Base-by-base conservation (phyloP, 768 basidiomycete species). In the Cystofilobasidium ferigula region DNA sequence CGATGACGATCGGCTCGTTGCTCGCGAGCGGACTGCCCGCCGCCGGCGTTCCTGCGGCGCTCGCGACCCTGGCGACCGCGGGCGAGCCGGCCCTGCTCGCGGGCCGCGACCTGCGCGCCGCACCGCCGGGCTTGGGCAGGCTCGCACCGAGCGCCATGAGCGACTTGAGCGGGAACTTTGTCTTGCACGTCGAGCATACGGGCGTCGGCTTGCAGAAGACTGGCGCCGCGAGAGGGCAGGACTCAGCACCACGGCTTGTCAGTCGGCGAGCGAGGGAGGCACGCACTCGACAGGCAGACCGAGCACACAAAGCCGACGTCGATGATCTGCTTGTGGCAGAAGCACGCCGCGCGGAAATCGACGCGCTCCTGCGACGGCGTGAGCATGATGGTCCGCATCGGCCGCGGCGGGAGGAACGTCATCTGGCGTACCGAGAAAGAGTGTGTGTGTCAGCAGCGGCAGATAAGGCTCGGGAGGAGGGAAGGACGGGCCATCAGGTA, bases 271-370 rank as follows among this genome's bases (percentile, higher is more conserved):
- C 69, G 64, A 28, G 63, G 32, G 30, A 42, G 45, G 43, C 28
- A 81, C 89, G 64, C 71, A 95, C 93, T 98, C 32, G 91, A 94
- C 35, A 99, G 78, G 75, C 95, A 99, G 36, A 99, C 92, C n/a
- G 91, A 94, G 75, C 95, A 99, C 26, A 99, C 92, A 71, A 92
- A 99, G 62, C 92, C 95, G 61, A 98, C 83, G 74, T 98, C 94
- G 45, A 98, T 84, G 57, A 95, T 94, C 61, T 86, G 86, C 75
- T 97, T 95, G 77, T 98, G 95, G 78, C 95, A 99, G 79, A 99
- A 98, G 74, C 94, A 98, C 10, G 93, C 94, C 0, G 95, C 95
- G 35, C 95, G 84, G 73, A 98, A 94, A 76, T 98, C 95, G 67
- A 98, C 86, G 72, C 84, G 87, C 74, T 98, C 93, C 77, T 95